Evolutionary conservation across 2,329 filamentous ascomycete genomes (phyloP).

Genomic region (Onygena corvina): DNA sequence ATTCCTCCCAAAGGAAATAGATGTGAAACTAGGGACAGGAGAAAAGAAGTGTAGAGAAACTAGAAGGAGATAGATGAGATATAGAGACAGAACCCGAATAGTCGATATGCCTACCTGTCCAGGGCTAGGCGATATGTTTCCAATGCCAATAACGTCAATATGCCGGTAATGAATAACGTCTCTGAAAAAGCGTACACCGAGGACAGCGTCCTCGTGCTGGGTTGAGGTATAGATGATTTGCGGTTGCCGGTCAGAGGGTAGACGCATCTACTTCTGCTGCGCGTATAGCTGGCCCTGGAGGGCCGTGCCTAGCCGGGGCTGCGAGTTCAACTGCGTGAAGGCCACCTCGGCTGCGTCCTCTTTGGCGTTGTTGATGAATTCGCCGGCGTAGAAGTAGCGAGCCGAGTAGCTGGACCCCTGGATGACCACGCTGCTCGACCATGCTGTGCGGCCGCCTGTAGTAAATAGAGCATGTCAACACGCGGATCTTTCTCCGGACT

Average conservation of each 20-base stretch:
- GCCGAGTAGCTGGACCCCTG: conserved; percentile 54
- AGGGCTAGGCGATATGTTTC: neutral
- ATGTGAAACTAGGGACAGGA: too few species aligned
- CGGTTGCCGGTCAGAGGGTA: too few species aligned
- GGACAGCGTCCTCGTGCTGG: neutral
- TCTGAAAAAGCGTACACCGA: conserved; percentile 6
- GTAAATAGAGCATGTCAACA: conserved; percentile 12
- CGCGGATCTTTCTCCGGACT: conserved; percentile 7
- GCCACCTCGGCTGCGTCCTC: conserved; percentile 87
- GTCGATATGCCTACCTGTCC: neutral
- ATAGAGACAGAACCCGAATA: neutral
- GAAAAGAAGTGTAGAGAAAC: too few species aligned
- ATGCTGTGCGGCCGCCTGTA: conserved; percentile 75
- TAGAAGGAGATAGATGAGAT: too few species aligned
- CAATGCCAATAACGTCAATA: neutral
- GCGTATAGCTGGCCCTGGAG: conserved; percentile 16
- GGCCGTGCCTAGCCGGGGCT: conserved; percentile 13
- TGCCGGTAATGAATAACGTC: too few species aligned
- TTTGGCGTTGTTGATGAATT: conserved; percentile 73
- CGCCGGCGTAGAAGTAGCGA: conserved; percentile 83
- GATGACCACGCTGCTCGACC: conserved; percentile 72
- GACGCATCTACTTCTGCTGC: neutral
- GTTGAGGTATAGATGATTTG: neutral
- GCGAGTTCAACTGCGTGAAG: conserved; percentile 25
- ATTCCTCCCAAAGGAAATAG: neutral